A percentile compares a stretch with the other conserved stretches of the same genome.
phyloP scores from a whole-genome alignment of 73 alveolate species.

The Paramecium pentaurelia region DNA sequence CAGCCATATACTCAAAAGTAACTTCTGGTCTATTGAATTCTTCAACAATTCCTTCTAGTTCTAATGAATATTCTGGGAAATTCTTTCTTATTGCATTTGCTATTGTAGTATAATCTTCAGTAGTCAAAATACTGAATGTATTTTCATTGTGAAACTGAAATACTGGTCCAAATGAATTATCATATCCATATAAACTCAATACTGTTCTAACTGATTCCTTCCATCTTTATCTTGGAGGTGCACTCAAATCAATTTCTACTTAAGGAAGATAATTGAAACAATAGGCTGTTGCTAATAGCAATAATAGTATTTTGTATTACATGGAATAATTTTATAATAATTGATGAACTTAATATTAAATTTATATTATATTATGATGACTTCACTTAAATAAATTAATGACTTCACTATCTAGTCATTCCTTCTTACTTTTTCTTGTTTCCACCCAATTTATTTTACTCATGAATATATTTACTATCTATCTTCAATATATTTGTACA shows the following conservation, averaged over 20 bases:
- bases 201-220: neutral
- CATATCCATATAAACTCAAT: neutral
- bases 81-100: slow-evolving; percentile 20
- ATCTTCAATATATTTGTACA: slow-evolving; percentile 4
- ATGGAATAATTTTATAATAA: neutral
- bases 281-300: neutral
- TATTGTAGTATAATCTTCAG: slow-evolving; percentile 5
- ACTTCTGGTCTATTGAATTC: neutral
- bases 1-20: slow-evolving; percentile 40
- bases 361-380: neutral
- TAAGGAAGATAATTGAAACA: neutral
- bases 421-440: neutral
- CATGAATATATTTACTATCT: neutral
- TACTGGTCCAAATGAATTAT: slow-evolving; percentile 30
- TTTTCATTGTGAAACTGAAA: neutral
- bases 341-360: neutral
- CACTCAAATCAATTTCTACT: slow-evolving; percentile 17
- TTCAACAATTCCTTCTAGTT: slow-evolving; percentile 34
- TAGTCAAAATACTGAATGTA: neutral
- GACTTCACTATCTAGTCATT: slow-evolving; percentile 31
- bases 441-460: slow-evolving; percentile 1
- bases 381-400: slow-evolving; percentile 11
- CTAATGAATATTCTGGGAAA: slow-evolving; percentile 19
- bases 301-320: neutral
- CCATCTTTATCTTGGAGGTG: slow-evolving; percentile 46